Percentiles rank a stretch among this genome's conserved stretches.
phyloP scores from a whole-genome alignment of 192 early-diverging fungal genomes.

The Chytriomyces confervae region DNA sequence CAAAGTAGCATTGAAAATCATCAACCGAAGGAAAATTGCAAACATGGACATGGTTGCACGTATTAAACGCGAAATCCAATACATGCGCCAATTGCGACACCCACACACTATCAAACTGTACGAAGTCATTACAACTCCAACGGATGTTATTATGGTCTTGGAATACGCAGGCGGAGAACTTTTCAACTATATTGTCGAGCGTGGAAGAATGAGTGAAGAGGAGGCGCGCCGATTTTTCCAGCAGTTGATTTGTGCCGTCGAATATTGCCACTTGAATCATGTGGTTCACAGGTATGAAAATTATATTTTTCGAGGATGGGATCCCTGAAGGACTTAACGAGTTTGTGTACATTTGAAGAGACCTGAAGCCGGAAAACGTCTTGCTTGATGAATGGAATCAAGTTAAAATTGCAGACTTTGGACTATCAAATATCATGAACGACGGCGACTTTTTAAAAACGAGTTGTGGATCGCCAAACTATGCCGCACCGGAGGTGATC shows the following conservation, averaged over 20 bases:
- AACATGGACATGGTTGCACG: conserved; percentile 95
- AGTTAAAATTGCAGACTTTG: conserved; percentile 69
- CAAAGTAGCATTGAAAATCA: conserved; percentile 96
- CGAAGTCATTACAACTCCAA: conserved; percentile 95
- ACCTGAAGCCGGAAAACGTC: conserved; percentile 66
- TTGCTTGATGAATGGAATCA: conserved; percentile 61
- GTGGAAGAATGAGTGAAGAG: conserved; percentile 65
- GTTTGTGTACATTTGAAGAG: conserved; percentile 14
- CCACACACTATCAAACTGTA: conserved; percentile 99
- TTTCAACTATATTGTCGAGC: conserved; percentile 93
- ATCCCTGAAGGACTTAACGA: not conserved
- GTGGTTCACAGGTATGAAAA: conserved; percentile 56
- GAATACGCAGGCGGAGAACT: conserved; percentile 94
- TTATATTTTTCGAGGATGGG: not conserved
- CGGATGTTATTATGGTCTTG: conserved; percentile 98
- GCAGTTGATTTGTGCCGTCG: conserved; percentile 63
- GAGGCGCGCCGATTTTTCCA: conserved; percentile 61
- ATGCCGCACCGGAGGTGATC: conserved; percentile 76
- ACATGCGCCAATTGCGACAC: conserved; percentile 90
- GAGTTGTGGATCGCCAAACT: conserved; percentile 52
- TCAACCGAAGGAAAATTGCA: conserved; percentile 89
- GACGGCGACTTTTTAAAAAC: conserved; percentile 65
- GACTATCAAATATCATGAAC: conserved; percentile 57
- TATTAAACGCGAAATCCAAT: conserved; percentile 95
- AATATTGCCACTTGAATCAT: conserved; percentile 65